Evolutionary conservation across 139 green algal genomes (phyloP).

Genomic region (Picochlorum sp.): DNA sequence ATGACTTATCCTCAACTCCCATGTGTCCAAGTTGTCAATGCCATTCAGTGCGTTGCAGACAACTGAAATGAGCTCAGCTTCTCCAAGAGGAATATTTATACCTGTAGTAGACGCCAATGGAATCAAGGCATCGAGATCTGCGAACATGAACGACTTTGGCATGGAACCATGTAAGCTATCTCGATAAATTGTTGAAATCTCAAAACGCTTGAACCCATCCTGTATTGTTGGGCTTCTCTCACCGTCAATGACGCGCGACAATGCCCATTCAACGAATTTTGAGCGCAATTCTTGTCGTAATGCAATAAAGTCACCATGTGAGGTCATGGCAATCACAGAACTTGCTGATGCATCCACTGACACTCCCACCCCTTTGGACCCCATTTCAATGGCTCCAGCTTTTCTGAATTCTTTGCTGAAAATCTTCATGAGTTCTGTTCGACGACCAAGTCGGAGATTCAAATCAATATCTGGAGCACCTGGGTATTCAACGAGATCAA

Average conservation of each 20-base stretch:
- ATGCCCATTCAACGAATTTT: slow-evolving; percentile 61
- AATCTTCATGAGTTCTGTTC: slow-evolving; percentile 33
- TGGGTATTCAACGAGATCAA: no score
- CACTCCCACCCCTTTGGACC: no score
- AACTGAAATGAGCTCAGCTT: slow-evolving; percentile 38
- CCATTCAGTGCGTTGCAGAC: slow-evolving; percentile 22
- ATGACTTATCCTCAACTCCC: slow-evolving; percentile 36
- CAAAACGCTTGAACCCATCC: slow-evolving; percentile 50
- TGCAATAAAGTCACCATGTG: slow-evolving; percentile 20
- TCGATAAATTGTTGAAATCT: slow-evolving; percentile 41
- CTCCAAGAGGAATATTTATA: slow-evolving; percentile 8
- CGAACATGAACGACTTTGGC: slow-evolving; percentile 47
- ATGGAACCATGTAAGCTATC: slow-evolving; percentile 4
- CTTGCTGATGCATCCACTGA: not conserved
- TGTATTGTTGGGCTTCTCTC: slow-evolving; percentile 12
- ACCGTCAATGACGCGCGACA: slow-evolving; percentile 26
- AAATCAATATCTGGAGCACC: no score
- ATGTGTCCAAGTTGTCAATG: slow-evolving; percentile 22
- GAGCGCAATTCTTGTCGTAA: slow-evolving; percentile 55
- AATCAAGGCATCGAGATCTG: slow-evolving; percentile 63
- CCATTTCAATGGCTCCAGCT: slow-evolving; percentile 46
- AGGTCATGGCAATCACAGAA: slow-evolving; percentile 2
- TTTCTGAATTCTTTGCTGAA: slow-evolving; percentile 34
- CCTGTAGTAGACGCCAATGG: slow-evolving; percentile 22
- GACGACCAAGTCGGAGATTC: not conserved